Evolutionary conservation across 495 filamentous ascomycete species (phyloP), one percentile per base, ranked within the genome.

Genomic region (Aspergillus taichungensis): DNA sequence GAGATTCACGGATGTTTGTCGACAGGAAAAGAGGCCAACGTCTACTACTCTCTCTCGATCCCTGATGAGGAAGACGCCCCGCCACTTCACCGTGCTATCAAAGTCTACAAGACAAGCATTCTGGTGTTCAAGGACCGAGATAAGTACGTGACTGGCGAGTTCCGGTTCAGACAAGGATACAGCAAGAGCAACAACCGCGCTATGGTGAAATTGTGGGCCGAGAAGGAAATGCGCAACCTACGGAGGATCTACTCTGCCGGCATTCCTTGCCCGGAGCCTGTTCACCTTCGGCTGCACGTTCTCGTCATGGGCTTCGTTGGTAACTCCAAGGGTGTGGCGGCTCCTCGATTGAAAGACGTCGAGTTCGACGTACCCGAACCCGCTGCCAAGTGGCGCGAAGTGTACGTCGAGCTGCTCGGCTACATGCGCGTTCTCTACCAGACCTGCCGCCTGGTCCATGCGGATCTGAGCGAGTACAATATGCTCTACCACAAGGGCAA

Each of bases 141-240:
- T 56, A 85, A 86, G 50, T 98, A 98, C 59, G 87, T 97, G 30
- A 84, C 82, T 1, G 92, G 94, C 43, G 92, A 97, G 61, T 87
- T 88, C 64, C 74, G 94, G 29, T 88, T 89, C 68, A 68, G 80
- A 33, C 68, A 75, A 37, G 91, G 89, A 31, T 88, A 88, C 64
- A 90, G 87, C 66, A 96, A 96, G 72, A 83, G 80, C 46, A 91
- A 85, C 65, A 92, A 87, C 63, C 78, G 89, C 4, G 85, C 88
- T 38, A 96, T 95, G 90, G 90, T 98, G 40, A 92, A 95, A 63
- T 66, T 95, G 35, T 98, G 92, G 92, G 92, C 94, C 4, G 90
- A 96, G 67, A 98, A 98, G 67, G 92, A 98, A 63, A 92, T 94
- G 74, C 78, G 92, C 38, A 97, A 98, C 66, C 57, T 98, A 46